Base-by-base conservation (phyloP, 2,329 filamentous ascomycete species). In the Trichoderma sp. region DNA sequence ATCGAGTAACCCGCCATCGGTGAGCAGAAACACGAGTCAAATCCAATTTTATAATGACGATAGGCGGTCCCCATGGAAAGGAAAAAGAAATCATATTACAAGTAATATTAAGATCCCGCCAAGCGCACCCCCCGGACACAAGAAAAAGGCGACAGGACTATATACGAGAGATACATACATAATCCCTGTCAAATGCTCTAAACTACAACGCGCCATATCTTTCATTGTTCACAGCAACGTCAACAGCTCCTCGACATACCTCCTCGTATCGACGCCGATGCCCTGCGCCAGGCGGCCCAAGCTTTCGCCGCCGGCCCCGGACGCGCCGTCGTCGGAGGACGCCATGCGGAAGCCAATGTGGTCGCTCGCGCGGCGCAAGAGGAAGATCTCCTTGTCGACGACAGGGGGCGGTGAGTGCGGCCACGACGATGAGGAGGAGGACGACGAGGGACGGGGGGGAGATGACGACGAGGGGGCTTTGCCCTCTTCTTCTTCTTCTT, bases 191-290 rank as follows among this genome's bases (percentile, higher is more conserved):
- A 26, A 14, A 24, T 26, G 24, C 39, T 44, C 52, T 54, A 52
- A 30, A 34, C 48, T 26, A 34, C 58, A 52, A 62, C 14, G 24
- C 48, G 57, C 30, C 41, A 14, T 39, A 56, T 56, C 39, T 43
- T 63, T 56, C 45, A 34, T 26, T 26, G 15, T 19, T 68, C 66
- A 78, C 39, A 78, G 66, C 72, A 92, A 74, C 72, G 83, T 91
- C 74, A 93, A 77, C 64, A 93, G 74, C 1, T 87, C 87, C 74
- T 93, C 90, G 4, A 93, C 86, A 75, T 93, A 93, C 73, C 84
- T 85, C 74, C 88, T 83, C 34, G 90, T 91, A 79, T 93, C 90
- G 41, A 93, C 83, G 0, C 90, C 90, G 68, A 93, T 91, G 0
- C 90, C 90, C 71, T 91, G 88, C 0, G 85, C 87, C 68, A 92